A percentile compares a stretch with the other conserved stretches of the same genome.
phyloP scores from a whole-genome alignment of 2,329 filamentous ascomycete genomes.

The Fusarium mexicanum region DNA sequence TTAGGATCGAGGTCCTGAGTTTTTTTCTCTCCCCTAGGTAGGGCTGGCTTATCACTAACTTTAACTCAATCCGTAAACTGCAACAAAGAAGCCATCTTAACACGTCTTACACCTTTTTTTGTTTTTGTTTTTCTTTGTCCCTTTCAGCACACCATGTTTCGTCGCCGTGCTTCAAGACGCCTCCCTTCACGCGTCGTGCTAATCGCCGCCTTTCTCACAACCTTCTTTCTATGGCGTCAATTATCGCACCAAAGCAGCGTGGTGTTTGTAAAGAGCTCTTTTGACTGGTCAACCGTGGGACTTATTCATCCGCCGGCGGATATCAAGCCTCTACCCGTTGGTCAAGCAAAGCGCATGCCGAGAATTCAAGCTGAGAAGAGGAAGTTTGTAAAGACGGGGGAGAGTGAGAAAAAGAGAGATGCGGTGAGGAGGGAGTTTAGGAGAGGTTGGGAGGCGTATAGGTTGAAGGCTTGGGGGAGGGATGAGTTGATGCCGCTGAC shows the following conservation, averaged over 20 bases:
- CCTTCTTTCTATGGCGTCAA: not conserved
- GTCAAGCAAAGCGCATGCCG: constrained; percentile 42
- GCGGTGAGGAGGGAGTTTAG: constrained; percentile 55
- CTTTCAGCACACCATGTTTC: not conserved
- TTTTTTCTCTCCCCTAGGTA: not conserved
- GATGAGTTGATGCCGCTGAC: constrained; percentile 63
- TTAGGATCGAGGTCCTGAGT: rapidly evolving
- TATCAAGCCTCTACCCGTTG: constrained; percentile 46
- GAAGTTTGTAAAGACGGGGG: constrained; percentile 31
- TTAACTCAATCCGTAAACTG: not conserved
- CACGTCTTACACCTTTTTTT: not conserved
- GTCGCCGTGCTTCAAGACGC: not conserved
- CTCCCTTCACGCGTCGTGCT: not conserved
- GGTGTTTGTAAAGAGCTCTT: constrained; percentile 38
- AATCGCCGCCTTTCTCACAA: not conserved
- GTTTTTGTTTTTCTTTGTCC: not conserved
- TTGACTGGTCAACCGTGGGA: constrained; percentile 46
- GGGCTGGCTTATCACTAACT: not conserved
- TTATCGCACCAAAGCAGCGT: constrained; percentile 12
- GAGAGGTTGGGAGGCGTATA: constrained; percentile 61
- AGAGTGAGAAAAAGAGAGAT: constrained; percentile 45
- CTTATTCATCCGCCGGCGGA: constrained; percentile 45
- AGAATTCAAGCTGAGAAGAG: constrained; percentile 44
- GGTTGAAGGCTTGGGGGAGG: constrained; percentile 59
- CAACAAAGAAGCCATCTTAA: not conserved